These are phyloP conservation scores for Serendipita sp. DNA, from an alignment of 768 basidiomycete genomes.

Conservation along the genomic window DNA sequence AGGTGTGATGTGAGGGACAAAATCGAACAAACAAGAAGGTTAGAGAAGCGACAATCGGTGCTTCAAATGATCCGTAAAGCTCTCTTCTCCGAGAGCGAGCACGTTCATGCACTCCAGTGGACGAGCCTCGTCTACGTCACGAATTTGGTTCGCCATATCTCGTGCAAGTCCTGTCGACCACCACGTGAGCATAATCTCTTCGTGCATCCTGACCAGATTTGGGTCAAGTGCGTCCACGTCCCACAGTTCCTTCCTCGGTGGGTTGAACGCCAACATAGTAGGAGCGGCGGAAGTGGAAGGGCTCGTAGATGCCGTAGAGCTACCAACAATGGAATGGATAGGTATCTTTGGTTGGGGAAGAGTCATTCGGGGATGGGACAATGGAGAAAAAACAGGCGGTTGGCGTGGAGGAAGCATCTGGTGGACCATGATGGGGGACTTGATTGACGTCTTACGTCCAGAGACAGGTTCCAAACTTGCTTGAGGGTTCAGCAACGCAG, in stretches of 20 bases:
- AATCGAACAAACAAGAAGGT: background rate
- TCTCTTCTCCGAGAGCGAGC: background rate
- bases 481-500: too few relatives aligned
- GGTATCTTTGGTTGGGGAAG: too few relatives aligned
- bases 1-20: too few relatives aligned
- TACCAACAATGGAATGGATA: too few relatives aligned
- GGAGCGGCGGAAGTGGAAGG: too few relatives aligned
- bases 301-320: too few relatives aligned
- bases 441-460: too few relatives aligned
- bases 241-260: constrained; percentile 1
- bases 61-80: background rate
- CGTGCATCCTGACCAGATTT: background rate
- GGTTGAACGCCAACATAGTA: background rate
- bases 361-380: too few relatives aligned
- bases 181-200: background rate
- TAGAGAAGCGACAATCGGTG: background rate
- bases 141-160: background rate
- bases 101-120: background rate
- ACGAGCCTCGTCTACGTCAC: background rate
- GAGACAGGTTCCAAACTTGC: too few relatives aligned
- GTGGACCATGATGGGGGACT: too few relatives aligned
- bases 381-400: too few relatives aligned
- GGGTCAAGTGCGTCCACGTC: constrained; percentile 1
- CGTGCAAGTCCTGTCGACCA: background rate
- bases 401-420: too few relatives aligned